A percentile compares a stretch with the other conserved stretches of the same genome.
Conservation (phyloP, 163 green algal species). For the Volvox carteri region DNA sequence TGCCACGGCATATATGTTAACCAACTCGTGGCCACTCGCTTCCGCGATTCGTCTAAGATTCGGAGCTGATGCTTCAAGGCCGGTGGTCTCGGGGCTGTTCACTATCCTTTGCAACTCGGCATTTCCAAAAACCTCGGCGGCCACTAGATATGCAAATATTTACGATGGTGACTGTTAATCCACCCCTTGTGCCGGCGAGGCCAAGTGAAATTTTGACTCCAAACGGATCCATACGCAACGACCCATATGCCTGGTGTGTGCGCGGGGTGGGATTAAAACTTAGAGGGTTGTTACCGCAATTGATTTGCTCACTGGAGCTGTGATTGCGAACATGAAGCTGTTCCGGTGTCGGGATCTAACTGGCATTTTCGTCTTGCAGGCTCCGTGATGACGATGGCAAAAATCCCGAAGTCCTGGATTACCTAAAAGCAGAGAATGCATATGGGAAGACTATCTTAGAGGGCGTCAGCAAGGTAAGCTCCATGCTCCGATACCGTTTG, state of each 20-base stretch:
- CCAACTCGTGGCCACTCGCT: background rate
- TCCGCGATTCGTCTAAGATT: conserved; percentile 1
- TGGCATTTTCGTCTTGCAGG: background rate
- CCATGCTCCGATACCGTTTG: conserved; percentile 3
- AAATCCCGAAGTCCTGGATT: background rate
- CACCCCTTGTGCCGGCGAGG: background rate
- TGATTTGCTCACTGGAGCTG: background rate
- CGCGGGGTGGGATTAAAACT: too few species aligned
- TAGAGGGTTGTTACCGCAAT: too few species aligned
- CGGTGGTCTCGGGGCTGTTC: background rate
- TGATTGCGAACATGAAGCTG: background rate
- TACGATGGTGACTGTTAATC: background rate
- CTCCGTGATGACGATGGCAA: conserved; percentile 25
- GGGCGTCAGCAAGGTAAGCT: background rate
- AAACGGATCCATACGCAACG: background rate
- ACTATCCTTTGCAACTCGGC: background rate
- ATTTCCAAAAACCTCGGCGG: background rate
- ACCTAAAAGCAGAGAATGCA: conserved; percentile 31
- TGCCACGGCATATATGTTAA: too few species aligned
- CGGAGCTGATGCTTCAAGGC: conserved; percentile 5
- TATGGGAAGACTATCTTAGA: background rate
- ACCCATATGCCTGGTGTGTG: conserved; percentile 43
- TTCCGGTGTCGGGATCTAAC: background rate
- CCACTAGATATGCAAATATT: background rate
- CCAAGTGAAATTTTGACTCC: background rate